Evolutionary conservation across 495 filamentous ascomycete genomes (phyloP), one percentile per base, ranked within the genome.

Genomic region (Schizothecium vesticola): DNA sequence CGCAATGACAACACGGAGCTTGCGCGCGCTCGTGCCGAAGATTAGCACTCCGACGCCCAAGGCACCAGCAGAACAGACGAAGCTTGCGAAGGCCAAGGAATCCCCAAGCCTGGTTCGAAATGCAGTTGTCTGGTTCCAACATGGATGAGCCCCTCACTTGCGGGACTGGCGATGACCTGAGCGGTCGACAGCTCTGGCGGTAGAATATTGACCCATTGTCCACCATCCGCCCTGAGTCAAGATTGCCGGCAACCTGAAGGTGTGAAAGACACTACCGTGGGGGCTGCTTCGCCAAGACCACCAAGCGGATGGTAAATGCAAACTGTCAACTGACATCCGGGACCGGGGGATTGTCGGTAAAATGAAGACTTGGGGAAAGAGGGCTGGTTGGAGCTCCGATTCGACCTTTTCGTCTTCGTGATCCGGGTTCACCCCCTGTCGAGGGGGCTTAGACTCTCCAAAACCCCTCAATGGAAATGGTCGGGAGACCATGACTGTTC

Each of bases 251-350:
- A 28, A 6, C 26, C 2, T 28, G 26, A 6, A 19, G 43, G 43
- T 51, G 43, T 8, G 11, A 51, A 19, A 6, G 4, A 2, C 33
- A 43, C 33, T 51, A 51, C 43, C 43, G 43, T 51, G 43, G 43
- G 43, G 43, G 43, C 43, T 73, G 69, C 69, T 67, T 69, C 71
- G 71, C 71, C 71, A 73, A 72, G 70, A 5, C 29, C 11, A 55
- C 31, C 60, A 61, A 31, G 57, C n/a, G 16, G 16, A 13, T 59
- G 36, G 33, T 22, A 29, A 23, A 70, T 73, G 69, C 28, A 66
- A 66, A 68, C 66, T 21, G 21, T 62, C 56, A 57, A 67, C 67
- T 60, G 43, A 51, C 24, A 19, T 58, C 57, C 51, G 26, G 36
- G 56, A 56, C 25, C 68, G 71, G 66, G 33, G 62, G 61, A 64